Conservation (phyloP, 2,329 filamentous ascomycete species). For the Seiridium unicorne region DNA sequence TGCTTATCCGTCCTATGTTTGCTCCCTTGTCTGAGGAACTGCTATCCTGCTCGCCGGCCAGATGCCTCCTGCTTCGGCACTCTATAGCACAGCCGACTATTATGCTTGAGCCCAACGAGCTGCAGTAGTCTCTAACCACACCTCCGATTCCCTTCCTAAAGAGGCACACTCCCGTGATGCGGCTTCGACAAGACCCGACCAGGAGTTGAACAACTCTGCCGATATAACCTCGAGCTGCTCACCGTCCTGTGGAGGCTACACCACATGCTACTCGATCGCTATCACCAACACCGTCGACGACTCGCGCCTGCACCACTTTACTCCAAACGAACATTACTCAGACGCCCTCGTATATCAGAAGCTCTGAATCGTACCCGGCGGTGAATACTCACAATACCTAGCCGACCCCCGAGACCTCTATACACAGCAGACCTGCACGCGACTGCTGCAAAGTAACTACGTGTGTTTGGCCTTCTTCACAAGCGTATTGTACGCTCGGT, state of each 20-base stretch:
- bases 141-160: conserved; percentile 17
- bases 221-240: background rate
- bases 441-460: background rate
- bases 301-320: too few species aligned
- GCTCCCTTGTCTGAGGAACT: conserved; percentile 1
- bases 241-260: background rate
- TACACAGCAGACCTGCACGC: background rate
- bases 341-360: too few species aligned
- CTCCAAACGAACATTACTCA: too few species aligned
- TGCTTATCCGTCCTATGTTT: conserved; percentile 5
- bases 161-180: conserved; percentile 6
- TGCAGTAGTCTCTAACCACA: conserved; percentile 15
- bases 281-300: background rate
- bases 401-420: background rate
- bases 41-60: conserved; percentile 9
- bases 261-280: background rate
- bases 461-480: background rate
- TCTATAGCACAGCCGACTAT: conserved; percentile 13
- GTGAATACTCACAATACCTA: background rate
- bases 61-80: conserved; percentile 12
- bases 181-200: conserved; percentile 5
- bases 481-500: background rate
- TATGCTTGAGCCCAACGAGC: conserved; percentile 15
- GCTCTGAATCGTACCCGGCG: too few species aligned
- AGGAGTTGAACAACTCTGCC: background rate